phyloP scores from a whole-genome alignment of 148 eudicot genomes.

The Suaeda aralocaspica region DNA sequence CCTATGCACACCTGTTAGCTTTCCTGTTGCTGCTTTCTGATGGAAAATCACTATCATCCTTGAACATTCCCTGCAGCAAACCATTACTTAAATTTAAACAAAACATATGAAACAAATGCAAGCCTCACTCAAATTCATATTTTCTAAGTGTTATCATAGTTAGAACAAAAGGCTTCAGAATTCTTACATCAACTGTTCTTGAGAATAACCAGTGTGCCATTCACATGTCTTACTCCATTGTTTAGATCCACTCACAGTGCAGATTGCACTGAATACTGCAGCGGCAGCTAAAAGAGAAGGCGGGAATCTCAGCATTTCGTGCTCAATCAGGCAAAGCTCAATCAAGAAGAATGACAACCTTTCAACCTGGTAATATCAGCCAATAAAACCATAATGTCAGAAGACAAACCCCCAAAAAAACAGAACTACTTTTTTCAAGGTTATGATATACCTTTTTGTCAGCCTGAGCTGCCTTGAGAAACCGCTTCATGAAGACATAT shows the following conservation, averaged over 20 bases:
- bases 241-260: slow-evolving; percentile 39
- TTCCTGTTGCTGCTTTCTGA: slow-evolving; percentile 59
- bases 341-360: slow-evolving; percentile 60
- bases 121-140: background rate
- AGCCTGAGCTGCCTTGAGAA: slow-evolving; percentile 72
- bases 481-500: slow-evolving; percentile 73
- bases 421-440: background rate
- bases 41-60: slow-evolving; percentile 74
- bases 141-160: background rate
- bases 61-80: slow-evolving; percentile 66
- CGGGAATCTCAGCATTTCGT: slow-evolving; percentile 68
- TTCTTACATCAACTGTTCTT: slow-evolving; percentile 59
- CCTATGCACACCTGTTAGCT: slow-evolving; percentile 64
- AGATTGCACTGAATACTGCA: slow-evolving; percentile 69
- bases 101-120: too few species aligned
- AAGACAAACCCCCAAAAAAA: background rate
- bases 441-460: slow-evolving; percentile 41
- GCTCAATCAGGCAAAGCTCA: slow-evolving; percentile 71
- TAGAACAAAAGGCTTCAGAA: background rate
- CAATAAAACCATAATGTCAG: background rate
- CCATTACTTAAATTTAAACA: background rate
- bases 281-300: slow-evolving; percentile 81
- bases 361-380: slow-evolving; percentile 51
- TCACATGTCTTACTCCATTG: slow-evolving; percentile 71
- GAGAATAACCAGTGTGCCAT: slow-evolving; percentile 55